Evolutionary conservation across 495 filamentous ascomycete species (phyloP), one percentile per base, ranked within the genome.

Genomic region (Annulohypoxylon stygium): DNA sequence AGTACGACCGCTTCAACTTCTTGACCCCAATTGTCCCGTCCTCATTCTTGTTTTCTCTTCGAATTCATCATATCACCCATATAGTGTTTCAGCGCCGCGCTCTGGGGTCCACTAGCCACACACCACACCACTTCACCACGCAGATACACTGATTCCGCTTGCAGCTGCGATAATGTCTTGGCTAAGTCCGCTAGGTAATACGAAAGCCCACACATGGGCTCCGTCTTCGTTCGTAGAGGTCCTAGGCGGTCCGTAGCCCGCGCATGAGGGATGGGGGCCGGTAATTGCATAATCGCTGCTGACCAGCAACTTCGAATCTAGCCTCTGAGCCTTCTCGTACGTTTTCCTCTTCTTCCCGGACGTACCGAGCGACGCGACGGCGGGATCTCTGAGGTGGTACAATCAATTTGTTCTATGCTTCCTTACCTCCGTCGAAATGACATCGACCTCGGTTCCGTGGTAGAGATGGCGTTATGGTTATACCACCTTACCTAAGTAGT

Each of bases 401-500:
- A 58, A 34, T 11, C 25, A 54, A 54, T 62, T 50, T 37, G n/a
- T 23, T 23, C 51, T 8, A 16, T 11, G 54, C 54, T n/a, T 36
- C 30, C n/a, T 65, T 20, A 43, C 55, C 26, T 59, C 41, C 41
- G 8, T 59, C 59, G 48, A 51, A 73, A 68, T 45, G 36, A 26
- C 41, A 30, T 68, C 26, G 43, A 59, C 34, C 18, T 66, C 55
- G 63, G 45, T 63, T 58, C 55, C 41, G 50, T 66, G 50, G 61
- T 39, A 51, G 26, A 41, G 25, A 57, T 62, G 65, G 43, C 65
- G 30, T 57, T 43, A 53, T 62, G 36, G 57, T 43, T 60, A 63
- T 70, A 70, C 63, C 50, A 75, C 72, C 62, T 70, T 67, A 70
- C 67, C 66, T 70, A 74, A 69, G 67, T 67, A 65, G 62, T 51